These are phyloP conservation scores for Forsythia viridissima DNA, from an alignment of 257 asterid genomes.

Conservation along the genomic window DNA sequence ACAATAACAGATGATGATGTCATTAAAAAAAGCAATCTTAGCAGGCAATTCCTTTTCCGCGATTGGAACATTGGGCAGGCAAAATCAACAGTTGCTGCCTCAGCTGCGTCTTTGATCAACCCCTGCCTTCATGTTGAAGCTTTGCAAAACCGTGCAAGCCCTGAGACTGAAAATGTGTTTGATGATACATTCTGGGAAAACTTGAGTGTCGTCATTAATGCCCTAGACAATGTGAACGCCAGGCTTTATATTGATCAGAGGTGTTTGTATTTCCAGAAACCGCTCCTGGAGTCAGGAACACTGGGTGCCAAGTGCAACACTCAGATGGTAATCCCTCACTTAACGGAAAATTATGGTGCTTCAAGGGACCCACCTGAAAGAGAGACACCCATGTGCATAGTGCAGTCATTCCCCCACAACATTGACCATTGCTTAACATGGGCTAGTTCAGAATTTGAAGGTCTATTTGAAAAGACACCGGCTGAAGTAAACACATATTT, in stretches of 20 bases:
- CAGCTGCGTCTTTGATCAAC: conserved; percentile 48
- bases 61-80: conserved; percentile 64
- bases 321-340: conserved; percentile 48
- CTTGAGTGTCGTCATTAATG: conserved; percentile 40
- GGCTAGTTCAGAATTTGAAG: conserved; percentile 56
- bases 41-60: conserved; percentile 55
- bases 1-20: conserved; percentile 59
- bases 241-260: conserved; percentile 49
- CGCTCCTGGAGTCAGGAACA: conserved; percentile 51
- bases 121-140: conserved; percentile 40
- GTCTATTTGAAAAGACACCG: conserved; percentile 46
- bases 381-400: conserved; percentile 50
- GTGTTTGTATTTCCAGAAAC: conserved; percentile 48
- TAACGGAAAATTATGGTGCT: conserved; percentile 53
- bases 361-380: conserved; percentile 52
- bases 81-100: conserved; percentile 56
- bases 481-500: conserved; percentile 43
- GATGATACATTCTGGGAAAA: conserved; percentile 54
- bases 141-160: conserved; percentile 45
- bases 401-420: conserved; percentile 50
- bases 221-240: conserved; percentile 47
- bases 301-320: conserved; percentile 56
- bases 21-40: conserved; percentile 54
- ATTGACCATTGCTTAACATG: conserved; percentile 54
- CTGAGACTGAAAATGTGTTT: conserved; percentile 45